Percentiles rank a stretch among this genome's conserved stretches.
These are phyloP conservation scores for Pythium aquatile DNA, from an alignment of 352 stramenopile genomes.

Conservation along the genomic window DNA sequence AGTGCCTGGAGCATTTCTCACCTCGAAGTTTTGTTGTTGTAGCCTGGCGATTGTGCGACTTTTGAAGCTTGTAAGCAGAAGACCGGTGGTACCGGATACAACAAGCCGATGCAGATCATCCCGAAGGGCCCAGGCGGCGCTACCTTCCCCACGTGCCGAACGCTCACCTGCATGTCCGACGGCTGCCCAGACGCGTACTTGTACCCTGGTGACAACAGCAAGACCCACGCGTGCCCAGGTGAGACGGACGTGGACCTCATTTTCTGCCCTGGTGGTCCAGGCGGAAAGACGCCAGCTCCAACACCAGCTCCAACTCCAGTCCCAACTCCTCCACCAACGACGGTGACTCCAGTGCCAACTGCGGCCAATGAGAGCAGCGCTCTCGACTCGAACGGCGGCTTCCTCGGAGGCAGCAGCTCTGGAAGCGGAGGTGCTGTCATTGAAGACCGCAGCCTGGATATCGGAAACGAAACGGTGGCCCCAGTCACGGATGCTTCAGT, in stretches of 20 bases:
- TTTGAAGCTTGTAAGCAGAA: constrained; percentile 50
- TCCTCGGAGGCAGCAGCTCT: constrained; percentile 21
- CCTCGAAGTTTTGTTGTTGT: neutral
- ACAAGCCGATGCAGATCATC: constrained; percentile 60
- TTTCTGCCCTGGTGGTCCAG: constrained; percentile 51
- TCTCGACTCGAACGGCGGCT: constrained; percentile 17
- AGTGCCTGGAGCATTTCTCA: neutral
- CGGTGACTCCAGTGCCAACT: constrained; percentile 23
- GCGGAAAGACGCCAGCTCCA: constrained; percentile 31
- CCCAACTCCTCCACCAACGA: constrained; percentile 33
- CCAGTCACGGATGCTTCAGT: neutral
- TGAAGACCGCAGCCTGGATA: constrained; percentile 21
- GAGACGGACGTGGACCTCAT: constrained; percentile 36
- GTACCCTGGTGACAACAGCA: constrained; percentile 48
- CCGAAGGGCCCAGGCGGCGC: constrained; percentile 13
- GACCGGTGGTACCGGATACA: constrained; percentile 61
- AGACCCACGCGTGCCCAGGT: constrained; percentile 48
- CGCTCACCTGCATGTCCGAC: constrained; percentile 50
- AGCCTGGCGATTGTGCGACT: constrained; percentile 47
- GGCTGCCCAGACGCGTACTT: constrained; percentile 65
- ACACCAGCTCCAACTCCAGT: constrained; percentile 31
- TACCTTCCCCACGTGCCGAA: constrained; percentile 37
- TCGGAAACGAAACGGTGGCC: neutral
- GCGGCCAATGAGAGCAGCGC: constrained; percentile 22
- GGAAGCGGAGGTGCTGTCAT: neutral